These are phyloP conservation scores for Talaromyces verruculosus DNA, from an alignment of 2,329 filamentous ascomycete species.

Conservation along the genomic window DNA sequence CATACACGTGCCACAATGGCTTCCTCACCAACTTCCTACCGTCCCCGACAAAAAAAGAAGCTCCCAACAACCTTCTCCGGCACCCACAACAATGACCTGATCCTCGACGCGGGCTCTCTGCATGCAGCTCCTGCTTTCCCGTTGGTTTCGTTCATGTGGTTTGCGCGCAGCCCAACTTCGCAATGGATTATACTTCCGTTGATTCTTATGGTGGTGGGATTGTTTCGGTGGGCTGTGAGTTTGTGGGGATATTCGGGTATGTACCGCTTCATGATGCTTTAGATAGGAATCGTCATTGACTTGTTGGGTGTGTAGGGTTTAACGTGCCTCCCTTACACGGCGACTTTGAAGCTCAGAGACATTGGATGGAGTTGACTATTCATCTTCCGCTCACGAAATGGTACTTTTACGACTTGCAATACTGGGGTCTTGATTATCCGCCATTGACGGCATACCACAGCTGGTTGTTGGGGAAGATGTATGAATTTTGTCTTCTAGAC, in stretches of 20 bases:
- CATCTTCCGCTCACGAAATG: constrained; percentile 88
- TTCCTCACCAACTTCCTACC: constrained; percentile 37
- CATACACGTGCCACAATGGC: constrained; percentile 15
- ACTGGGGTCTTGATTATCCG: constrained; percentile 98
- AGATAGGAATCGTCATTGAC: constrained; percentile 14
- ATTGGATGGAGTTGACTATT: constrained; percentile 97
- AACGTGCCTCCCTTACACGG: constrained; percentile 85
- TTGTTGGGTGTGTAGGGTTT: constrained; percentile 57
- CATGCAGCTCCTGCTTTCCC: constrained; percentile 72
- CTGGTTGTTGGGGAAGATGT: constrained; percentile 86
- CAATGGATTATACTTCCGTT: constrained; percentile 91
- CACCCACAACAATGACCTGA: constrained; percentile 45
- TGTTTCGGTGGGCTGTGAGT: constrained; percentile 90
- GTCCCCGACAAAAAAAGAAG: constrained; percentile 50
- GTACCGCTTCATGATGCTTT: constrained; percentile 22
- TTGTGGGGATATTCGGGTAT: constrained; percentile 93
- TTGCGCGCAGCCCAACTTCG: constrained; percentile 74
- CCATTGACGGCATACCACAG: constrained; percentile 97
- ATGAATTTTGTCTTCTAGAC: constrained; percentile 32
- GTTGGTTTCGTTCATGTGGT: constrained; percentile 91
- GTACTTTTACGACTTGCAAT: constrained; percentile 96
- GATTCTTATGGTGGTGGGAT: constrained; percentile 82
- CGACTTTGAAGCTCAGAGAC: constrained; percentile 95
- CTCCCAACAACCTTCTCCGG: constrained; percentile 33
- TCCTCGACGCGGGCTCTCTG: constrained; percentile 46